These are phyloP conservation scores for Fusarium sp. DNA, from an alignment of 2,329 filamentous ascomycete species.

Conservation along the genomic window DNA sequence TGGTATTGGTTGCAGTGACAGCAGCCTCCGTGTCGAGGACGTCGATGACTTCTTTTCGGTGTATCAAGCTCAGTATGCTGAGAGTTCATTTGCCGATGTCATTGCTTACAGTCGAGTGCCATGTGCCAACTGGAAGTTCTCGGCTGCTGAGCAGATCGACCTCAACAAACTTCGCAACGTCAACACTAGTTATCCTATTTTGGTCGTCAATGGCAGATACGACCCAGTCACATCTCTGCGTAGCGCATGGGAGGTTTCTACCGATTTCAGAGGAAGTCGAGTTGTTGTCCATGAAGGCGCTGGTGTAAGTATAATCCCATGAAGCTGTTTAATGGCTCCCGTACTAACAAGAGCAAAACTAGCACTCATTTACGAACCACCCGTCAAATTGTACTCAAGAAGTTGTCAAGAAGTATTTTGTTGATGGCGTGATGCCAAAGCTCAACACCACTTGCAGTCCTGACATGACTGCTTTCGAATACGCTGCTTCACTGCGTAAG, in stretches of 20 bases:
- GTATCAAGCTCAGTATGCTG: constrained; percentile 4
- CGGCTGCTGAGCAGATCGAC: not conserved
- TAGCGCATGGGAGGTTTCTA: not conserved
- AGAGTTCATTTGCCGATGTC: not conserved
- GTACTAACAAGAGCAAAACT: no score
- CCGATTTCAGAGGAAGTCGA: constrained; percentile 4
- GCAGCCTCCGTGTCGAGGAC: not conserved
- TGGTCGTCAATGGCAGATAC: constrained; percentile 1
- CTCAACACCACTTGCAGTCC: constrained; percentile 2
- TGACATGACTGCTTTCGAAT: not conserved
- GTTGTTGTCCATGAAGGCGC: constrained; percentile 13
- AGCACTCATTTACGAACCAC: no score
- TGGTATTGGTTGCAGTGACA: constrained; percentile 1
- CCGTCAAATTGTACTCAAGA: no score
- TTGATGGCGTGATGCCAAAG: not conserved
- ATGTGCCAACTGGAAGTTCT: constrained; percentile 6
- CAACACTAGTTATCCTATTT: not conserved
- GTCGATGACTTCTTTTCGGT: constrained; percentile 7
- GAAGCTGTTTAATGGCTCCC: no score
- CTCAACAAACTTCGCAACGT: constrained; percentile 3
- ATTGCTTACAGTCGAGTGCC: fast-evolving
- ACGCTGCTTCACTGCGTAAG: not conserved
- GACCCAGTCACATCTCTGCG: not conserved
- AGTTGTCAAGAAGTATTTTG: not conserved
- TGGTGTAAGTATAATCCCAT: not conserved